These are phyloP conservation scores for Musa acuminata DNA, from an alignment of 176 grass and related monocot genomes.

Conservation along the genomic window DNA sequence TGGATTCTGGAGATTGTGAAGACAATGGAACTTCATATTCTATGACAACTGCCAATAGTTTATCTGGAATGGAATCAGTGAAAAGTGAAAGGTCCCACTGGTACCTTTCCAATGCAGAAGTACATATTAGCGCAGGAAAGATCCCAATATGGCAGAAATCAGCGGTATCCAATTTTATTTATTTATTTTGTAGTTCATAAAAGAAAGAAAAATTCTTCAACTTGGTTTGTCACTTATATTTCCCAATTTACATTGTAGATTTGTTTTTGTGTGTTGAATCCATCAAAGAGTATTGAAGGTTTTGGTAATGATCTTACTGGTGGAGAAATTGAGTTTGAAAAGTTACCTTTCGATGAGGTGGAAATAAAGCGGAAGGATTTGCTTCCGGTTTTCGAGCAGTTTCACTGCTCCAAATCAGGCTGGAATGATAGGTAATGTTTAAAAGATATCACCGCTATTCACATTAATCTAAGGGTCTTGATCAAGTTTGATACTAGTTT, in stretches of 20 bases:
- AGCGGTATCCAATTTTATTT: constrained; percentile 41
- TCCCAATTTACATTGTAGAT: constrained; percentile 15
- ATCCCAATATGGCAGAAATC: constrained; percentile 99
- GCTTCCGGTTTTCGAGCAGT: constrained; percentile 93
- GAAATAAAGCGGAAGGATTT: constrained; percentile 77
- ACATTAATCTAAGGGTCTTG: not conserved
- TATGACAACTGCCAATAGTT: constrained; percentile 38
- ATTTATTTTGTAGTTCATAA: constrained; percentile 16
- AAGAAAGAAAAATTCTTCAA: constrained; percentile 2
- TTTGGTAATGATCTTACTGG: constrained; percentile 20
- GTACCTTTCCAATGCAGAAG: constrained; percentile 96
- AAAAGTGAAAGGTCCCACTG: constrained; percentile 64
- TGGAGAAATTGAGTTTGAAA: constrained; percentile 95
- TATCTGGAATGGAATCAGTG: constrained; percentile 34
- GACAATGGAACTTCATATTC: constrained; percentile 48
- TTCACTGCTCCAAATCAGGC: constrained; percentile 55
- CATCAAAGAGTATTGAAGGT: constrained; percentile 29
- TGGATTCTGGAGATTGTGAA: constrained; percentile 58
- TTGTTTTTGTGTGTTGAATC: no score
- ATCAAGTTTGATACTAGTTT: not conserved
- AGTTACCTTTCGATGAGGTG: constrained; percentile 60
- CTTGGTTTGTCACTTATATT: constrained; percentile 13
- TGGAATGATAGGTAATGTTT: constrained; percentile 51
- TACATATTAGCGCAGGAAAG: constrained; percentile 67
- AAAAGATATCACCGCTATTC: not conserved